Base-by-base conservation (phyloP, 208 protist genomes). In the Trypanosoma congolense region DNA sequence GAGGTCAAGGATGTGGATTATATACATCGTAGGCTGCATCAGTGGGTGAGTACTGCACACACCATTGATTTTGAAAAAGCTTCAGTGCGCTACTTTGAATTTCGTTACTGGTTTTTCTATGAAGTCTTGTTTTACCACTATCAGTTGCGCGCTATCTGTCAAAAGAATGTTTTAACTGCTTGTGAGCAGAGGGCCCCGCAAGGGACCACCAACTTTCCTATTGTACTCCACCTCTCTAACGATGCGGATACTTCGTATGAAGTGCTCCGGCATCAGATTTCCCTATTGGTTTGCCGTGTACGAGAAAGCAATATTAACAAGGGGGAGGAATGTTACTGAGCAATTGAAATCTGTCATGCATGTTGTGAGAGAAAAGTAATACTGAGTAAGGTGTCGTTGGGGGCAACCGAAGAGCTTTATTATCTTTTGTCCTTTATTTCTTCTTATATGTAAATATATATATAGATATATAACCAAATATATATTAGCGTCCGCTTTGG, bases 61-160 rank as follows among this genome's bases (percentile, higher is more conserved):
- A 14, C 18, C 5, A 38, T 28, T 4, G 36, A 48, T 38, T 10
- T 19, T 0, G 38, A 56, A 33, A 21, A 29, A 28, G 48, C 22
- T 5, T 33, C 42, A 1, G 14, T 28, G 14, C 56, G 57, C 16
- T 89, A 89, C 54, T 72, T 70, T 53, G 70, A 80, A 54, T 85
- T 85, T 54, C 77, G 81, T 2, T 84, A 83, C 63, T 89, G 77
- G 75, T 89, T 83, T 47, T 70, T 68, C 43, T 81, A 70, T 33
- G 81, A 89, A 55, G 81, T 89, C 36, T 57, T 86, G 3, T 85
- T 69, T 50, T 80, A 78, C 48, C 40, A 76, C 26, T 61, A 49
- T 41, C 50, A 76, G 18, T 46, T 72, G 14, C 21, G 29, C 2
- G 67, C 58, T 0, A 40, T 82, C 16, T 61, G 69, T 24, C n/a